These are phyloP conservation scores for Paraglomus occultum DNA, from an alignment of 192 early-diverging fungal genomes.

Conservation along the genomic window DNA sequence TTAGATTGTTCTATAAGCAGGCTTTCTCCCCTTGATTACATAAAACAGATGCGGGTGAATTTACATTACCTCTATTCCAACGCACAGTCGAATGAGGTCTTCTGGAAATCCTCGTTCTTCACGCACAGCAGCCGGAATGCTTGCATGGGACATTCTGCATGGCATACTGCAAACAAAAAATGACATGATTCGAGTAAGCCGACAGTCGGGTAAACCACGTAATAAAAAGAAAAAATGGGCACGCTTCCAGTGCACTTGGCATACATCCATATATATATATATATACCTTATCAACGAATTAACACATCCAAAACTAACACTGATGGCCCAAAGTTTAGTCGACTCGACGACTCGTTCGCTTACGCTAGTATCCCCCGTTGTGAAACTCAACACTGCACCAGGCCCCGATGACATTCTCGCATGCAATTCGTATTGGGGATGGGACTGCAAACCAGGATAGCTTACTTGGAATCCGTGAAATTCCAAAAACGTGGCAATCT, in stretches of 20 bases:
- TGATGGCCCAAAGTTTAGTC: conserved; percentile 84
- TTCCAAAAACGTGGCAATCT: conserved; percentile 82
- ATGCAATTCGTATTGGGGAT: conserved; percentile 86
- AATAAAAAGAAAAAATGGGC: conserved; percentile 1
- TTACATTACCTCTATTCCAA: conserved; percentile 89
- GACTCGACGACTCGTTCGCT: conserved; percentile 82
- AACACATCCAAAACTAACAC: conserved; percentile 97
- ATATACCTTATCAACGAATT: conserved; percentile 90
- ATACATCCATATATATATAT: no score
- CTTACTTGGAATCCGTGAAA: conserved; percentile 78
- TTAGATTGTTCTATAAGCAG: background rate
- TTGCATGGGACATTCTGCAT: conserved; percentile 96
- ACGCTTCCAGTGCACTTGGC: background rate
- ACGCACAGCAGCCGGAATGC: conserved; percentile 88
- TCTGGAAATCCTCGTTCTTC: conserved; percentile 89
- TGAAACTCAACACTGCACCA: conserved; percentile 94
- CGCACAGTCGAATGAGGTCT: conserved; percentile 93
- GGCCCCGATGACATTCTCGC: conserved; percentile 73
- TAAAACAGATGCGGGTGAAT: background rate
- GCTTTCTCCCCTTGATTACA: background rate
- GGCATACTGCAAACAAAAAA: conserved; percentile 71
- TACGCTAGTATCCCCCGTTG: conserved; percentile 80
- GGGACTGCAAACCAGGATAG: conserved; percentile 81
- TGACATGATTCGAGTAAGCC: background rate
- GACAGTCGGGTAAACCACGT: background rate